Evolutionary conservation across 495 filamentous ascomycete species (phyloP).

Genomic region (Podospora pseudoanserina): DNA sequence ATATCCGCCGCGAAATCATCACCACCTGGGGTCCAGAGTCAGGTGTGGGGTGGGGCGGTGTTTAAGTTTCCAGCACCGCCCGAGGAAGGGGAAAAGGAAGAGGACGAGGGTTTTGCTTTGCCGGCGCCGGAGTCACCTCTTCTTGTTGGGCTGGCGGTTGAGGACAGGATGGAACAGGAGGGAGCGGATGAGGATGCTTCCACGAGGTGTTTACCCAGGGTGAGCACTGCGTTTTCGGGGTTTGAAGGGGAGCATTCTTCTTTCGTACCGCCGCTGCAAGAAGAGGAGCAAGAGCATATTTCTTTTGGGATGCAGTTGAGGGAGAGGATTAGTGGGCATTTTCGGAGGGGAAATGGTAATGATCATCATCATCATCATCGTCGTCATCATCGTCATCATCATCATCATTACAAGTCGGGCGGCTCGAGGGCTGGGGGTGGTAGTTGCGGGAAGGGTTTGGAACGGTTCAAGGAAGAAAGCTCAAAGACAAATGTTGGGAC

Average conservation of each 20-base stretch:
- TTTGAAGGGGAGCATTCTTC: not conserved
- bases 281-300: not conserved
- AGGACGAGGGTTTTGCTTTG: not conserved
- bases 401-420: not conserved
- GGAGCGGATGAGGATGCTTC: constrained; percentile 16
- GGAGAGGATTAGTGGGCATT: constrained; percentile 3
- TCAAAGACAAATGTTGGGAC: not conserved
- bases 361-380: not conserved
- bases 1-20: not conserved
- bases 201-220: constrained; percentile 22
- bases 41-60: too few relatives aligned
- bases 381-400: not conserved
- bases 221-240: constrained; percentile 11
- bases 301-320: not conserved
- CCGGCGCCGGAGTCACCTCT: not conserved
- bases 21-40: not conserved
- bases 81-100: not conserved
- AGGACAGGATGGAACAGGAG: not conserved
- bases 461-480: not conserved
- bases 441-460: not conserved
- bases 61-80: too few relatives aligned
- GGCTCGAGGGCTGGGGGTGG: not conserved
- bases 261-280: not conserved
- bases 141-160: too few relatives aligned
- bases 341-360: not conserved